These are phyloP conservation scores for Trichosporon inkin DNA, from an alignment of 1,284 basidiomycete genomes.

Conservation along the genomic window DNA sequence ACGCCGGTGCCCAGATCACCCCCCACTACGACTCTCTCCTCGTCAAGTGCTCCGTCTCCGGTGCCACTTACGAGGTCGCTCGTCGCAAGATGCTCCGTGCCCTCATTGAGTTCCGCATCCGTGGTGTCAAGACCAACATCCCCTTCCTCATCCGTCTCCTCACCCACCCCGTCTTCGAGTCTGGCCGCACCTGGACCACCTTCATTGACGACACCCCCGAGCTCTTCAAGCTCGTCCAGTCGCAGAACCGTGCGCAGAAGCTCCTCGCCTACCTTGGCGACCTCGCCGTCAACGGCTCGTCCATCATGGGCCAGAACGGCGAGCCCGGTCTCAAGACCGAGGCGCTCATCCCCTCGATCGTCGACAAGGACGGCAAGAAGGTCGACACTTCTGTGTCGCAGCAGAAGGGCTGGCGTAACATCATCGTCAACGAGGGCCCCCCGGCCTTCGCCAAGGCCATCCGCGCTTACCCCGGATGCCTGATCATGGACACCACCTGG, in stretches of 20 bases:
- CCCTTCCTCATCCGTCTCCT: conserved; percentile 98
- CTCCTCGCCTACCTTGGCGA: conserved; percentile 95
- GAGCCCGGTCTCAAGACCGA: conserved; percentile 94
- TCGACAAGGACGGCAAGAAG: conserved; percentile 68
- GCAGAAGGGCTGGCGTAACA: conserved; percentile 92
- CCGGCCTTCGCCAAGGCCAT: conserved; percentile 99
- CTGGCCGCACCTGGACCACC: conserved; percentile 96
- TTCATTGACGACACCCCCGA: conserved; percentile 99
- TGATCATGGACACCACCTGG: conserved; percentile 99
- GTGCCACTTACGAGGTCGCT: conserved; percentile 97
- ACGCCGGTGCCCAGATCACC: conserved; percentile 98
- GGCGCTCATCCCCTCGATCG: conserved; percentile 75
- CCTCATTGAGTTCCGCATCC: conserved; percentile 98
- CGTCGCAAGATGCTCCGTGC: conserved; percentile 98
- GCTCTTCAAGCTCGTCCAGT: conserved; percentile 96
- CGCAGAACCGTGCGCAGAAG: conserved; percentile 98
- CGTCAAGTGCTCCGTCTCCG: conserved; percentile 93
- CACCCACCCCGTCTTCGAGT: conserved; percentile 96
- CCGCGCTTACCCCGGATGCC: conserved; percentile 87
- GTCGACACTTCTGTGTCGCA: conserved; percentile 81
- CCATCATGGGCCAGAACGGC: conserved; percentile 70
- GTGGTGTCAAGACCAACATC: conserved; percentile 99
- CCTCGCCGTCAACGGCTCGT: conserved; percentile 93
- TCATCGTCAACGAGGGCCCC: conserved; percentile 95
- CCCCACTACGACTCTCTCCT: conserved; percentile 98